phyloP scores from a whole-genome alignment of 768 basidiomycete genomes.

The Naematelia aurantialba region DNA sequence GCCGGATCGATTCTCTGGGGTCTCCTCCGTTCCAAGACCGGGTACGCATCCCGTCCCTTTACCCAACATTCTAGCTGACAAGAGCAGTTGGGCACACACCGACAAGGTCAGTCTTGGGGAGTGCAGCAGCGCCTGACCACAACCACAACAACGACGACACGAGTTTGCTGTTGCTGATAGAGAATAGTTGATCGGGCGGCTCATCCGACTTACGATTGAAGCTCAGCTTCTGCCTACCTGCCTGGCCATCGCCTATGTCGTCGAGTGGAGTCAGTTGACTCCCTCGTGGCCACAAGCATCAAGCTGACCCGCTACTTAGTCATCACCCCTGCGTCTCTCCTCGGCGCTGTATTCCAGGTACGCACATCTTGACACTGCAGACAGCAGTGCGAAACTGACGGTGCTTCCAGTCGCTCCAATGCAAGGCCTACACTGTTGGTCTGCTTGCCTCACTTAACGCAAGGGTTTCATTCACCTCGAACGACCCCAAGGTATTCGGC shows the following conservation, averaged over 20 bases:
- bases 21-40: constrained; percentile 26
- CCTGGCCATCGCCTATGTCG: constrained; percentile 19
- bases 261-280: constrained; percentile 18
- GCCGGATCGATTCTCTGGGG: constrained; percentile 22
- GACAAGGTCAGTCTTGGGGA: constrained; percentile 13
- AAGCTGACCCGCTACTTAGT: constrained; percentile 5
- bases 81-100: constrained; percentile 27
- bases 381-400: not conserved
- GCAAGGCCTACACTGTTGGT: constrained; percentile 31
- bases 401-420: constrained; percentile 20
- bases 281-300: not conserved
- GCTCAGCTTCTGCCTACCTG: constrained; percentile 23
- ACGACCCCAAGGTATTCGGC: not conserved
- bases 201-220: constrained; percentile 22
- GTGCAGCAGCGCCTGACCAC: not conserved
- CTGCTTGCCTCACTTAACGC: constrained; percentile 28
- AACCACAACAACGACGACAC: not conserved
- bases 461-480: constrained; percentile 10
- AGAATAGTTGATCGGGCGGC: constrained; percentile 8
- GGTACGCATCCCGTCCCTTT: constrained; percentile 9
- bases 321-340: constrained; percentile 22
- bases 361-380: not conserved
- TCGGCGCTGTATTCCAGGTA: constrained; percentile 23
- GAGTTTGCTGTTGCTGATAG: not conserved
- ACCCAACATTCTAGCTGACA: constrained; percentile 2